A percentile compares a stretch with the other conserved stretches of the same genome.
phyloP scores from a whole-genome alignment of 352 stramenopile genomes.

The Pythium pyrilobum region DNA sequence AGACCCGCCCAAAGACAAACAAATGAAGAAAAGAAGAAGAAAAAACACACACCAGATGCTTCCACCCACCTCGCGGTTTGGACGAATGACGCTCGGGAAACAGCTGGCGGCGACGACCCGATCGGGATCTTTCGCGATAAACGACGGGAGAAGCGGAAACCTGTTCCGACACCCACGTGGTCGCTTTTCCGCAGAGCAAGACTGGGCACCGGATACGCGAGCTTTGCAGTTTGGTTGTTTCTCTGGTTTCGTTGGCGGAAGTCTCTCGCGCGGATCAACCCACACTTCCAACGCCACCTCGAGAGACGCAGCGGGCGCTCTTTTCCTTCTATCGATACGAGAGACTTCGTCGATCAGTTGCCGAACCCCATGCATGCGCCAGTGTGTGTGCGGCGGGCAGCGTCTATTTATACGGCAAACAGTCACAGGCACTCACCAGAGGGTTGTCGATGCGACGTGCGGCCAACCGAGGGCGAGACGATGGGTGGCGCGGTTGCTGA shows the following conservation, averaged over 20 bases:
- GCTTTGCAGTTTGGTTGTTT: not conserved
- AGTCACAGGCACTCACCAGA: not conserved
- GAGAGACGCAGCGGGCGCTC: not conserved
- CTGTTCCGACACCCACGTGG: too few species aligned
- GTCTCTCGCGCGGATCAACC: not conserved
- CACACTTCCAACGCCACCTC: not conserved
- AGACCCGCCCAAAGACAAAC: not conserved
- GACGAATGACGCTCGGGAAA: slow-evolving; percentile 14
- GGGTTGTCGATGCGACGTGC: not conserved
- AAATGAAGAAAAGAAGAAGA: not conserved
- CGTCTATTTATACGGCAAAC: not conserved
- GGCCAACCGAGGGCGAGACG: too few species aligned
- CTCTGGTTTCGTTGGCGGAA: not conserved
- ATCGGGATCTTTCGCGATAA: slow-evolving; percentile 14
- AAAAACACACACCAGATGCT: slow-evolving; percentile 9
- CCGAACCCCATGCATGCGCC: slow-evolving; percentile 6
- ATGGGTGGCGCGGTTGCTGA: too few species aligned
- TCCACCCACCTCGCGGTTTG: slow-evolving; percentile 2
- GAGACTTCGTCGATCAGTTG: slow-evolving; percentile 23
- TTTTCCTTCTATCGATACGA: slow-evolving; percentile 17
- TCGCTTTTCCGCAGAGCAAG: too few species aligned
- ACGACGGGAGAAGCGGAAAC: not conserved
- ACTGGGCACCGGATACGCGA: not conserved
- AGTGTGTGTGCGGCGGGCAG: too few species aligned
- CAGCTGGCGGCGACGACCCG: slow-evolving; percentile 15